Evolutionary conservation across 2,329 filamentous ascomycete species (phyloP).

Genomic region (Diaporthe nobilis): DNA sequence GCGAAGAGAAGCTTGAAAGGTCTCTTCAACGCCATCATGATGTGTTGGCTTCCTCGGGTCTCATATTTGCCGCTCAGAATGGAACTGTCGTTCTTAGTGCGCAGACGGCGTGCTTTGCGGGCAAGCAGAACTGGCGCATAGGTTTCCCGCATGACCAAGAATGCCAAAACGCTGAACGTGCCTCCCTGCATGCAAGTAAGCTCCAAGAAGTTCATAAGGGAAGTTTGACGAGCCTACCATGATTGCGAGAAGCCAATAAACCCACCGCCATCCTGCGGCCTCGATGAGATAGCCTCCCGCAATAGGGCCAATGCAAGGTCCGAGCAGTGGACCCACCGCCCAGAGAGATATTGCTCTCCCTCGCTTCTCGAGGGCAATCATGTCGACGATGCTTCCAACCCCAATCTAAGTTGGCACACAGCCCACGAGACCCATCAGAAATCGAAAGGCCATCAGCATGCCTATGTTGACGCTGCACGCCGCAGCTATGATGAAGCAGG

Average conservation of each 20-base stretch:
- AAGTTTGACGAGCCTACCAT: constrained; percentile 37
- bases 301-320: constrained; percentile 63
- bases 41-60: constrained; percentile 39
- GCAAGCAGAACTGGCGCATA: constrained; percentile 57
- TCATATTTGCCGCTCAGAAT: constrained; percentile 57
- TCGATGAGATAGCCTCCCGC: constrained; percentile 53
- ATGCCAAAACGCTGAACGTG: constrained; percentile 52
- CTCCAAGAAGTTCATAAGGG: neutral
- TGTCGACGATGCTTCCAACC: constrained; percentile 64
- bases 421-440: constrained; percentile 60
- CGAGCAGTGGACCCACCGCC: constrained; percentile 63
- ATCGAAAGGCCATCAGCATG: constrained; percentile 61
- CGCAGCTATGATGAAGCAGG: constrained; percentile 45
- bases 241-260: constrained; percentile 62
- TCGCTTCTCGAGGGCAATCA: constrained; percentile 61
- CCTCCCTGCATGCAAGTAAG: constrained; percentile 43
- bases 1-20: constrained; percentile 67
- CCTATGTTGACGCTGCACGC: constrained; percentile 54
- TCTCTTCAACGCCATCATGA: constrained; percentile 45
- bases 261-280: constrained; percentile 63
- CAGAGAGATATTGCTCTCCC: constrained; percentile 63
- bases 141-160: constrained; percentile 58
- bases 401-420: constrained; percentile 62
- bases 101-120: constrained; percentile 56
- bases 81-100: constrained; percentile 57